Evolutionary conservation across 495 filamentous ascomycete genomes (phyloP).

Genomic region (Talaromyces liani): DNA sequence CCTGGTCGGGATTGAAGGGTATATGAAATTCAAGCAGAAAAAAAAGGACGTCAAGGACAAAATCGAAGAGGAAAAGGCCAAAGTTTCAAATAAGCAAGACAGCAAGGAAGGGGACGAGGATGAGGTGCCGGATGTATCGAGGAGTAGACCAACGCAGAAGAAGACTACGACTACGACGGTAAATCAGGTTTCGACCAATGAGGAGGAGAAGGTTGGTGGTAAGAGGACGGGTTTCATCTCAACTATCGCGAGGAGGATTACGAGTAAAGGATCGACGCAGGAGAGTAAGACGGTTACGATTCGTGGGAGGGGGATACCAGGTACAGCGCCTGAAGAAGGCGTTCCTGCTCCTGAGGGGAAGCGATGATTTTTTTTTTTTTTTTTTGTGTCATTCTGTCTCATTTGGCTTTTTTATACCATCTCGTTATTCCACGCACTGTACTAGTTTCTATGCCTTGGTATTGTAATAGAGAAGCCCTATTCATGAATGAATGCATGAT

Average conservation of each 20-base stretch:
- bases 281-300: not conserved
- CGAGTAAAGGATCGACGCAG: not conserved
- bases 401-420: not conserved
- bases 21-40: conserved; percentile 54
- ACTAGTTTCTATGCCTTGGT: not conserved
- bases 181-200: not conserved
- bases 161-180: conserved; percentile 4
- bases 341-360: conserved; percentile 12
- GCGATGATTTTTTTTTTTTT: not conserved
- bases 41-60: conserved; percentile 40
- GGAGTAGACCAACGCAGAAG: not conserved
- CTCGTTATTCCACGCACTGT: not conserved
- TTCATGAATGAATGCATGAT: not conserved
- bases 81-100: not conserved
- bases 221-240: not conserved
- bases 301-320: conserved; percentile 4
- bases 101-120: not conserved
- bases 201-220: not conserved
- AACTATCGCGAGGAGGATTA: not conserved
- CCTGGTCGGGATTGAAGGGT: conserved; percentile 75
- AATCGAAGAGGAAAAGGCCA: conserved; percentile 17
- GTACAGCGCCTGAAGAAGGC: conserved; percentile 9
- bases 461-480: not conserved
- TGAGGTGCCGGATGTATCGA: conserved; percentile 1
- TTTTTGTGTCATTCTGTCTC: not conserved